Conservation (phyloP, 129 eudicot genomes). For the sunflower (Helianthus annuus) region DNA sequence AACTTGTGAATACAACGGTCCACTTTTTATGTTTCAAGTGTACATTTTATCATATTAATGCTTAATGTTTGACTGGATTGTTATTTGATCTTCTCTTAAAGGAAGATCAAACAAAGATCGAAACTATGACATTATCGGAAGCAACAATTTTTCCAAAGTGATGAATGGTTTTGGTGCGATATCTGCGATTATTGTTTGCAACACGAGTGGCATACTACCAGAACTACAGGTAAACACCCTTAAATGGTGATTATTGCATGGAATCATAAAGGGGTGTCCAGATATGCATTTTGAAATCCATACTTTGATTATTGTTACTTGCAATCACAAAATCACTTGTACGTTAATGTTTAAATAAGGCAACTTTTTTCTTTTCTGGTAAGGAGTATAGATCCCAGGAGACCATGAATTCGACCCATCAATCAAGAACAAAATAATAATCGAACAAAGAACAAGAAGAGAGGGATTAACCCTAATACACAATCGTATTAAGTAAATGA, state of each 20-base stretch:
- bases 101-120: slow-evolving; percentile 42
- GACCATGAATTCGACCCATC: too few species aligned
- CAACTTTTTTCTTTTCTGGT: background rate
- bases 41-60: background rate
- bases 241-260: background rate
- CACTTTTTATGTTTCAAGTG: background rate
- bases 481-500: too few species aligned
- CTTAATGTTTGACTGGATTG: slow-evolving; percentile 1
- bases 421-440: too few species aligned
- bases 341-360: background rate
- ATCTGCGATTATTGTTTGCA: slow-evolving; percentile 59
- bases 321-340: background rate
- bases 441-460: too few species aligned
- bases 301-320: background rate
- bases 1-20: background rate
- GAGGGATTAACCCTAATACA: too few species aligned
- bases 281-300: background rate
- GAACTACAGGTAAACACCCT: slow-evolving; percentile 45
- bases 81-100: slow-evolving; percentile 15
- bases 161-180: slow-evolving; percentile 55
- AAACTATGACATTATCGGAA: slow-evolving; percentile 46
- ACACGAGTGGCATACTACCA: slow-evolving; percentile 54
- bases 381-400: too few species aligned
- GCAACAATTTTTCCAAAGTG: slow-evolving; percentile 41
- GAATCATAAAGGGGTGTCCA: background rate